These are phyloP conservation scores for Aspergillus nidulans DNA, from an alignment of 495 filamentous ascomycete species.

Conservation along the genomic window DNA sequence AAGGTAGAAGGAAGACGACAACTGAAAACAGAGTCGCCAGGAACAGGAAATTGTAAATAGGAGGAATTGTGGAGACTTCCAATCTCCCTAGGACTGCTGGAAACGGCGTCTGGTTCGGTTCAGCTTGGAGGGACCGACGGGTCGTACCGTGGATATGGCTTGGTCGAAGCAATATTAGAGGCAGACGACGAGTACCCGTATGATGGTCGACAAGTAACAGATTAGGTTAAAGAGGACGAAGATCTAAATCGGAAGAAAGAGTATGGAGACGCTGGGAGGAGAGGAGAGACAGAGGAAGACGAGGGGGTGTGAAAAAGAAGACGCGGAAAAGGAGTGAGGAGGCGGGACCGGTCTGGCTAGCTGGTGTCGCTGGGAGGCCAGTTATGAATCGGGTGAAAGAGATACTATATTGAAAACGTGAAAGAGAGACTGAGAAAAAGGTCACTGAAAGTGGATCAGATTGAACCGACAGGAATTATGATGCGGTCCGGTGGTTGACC, in stretches of 20 bases:
- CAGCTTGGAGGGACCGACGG: conserved; percentile 14
- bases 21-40: conserved; percentile 13
- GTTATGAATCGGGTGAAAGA: background rate
- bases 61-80: conserved; percentile 17
- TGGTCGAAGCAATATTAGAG: conserved; percentile 4
- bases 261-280: conserved; percentile 16
- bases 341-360: conserved; percentile 2
- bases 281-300: conserved; percentile 8
- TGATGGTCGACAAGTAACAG: background rate
- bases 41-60: conserved; percentile 42
- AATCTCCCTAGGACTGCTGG: conserved; percentile 6
- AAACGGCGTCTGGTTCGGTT: background rate
- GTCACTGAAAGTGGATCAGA: conserved; percentile 1
- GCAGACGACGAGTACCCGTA: background rate
- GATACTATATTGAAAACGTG: background rate
- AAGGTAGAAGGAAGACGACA: conserved; percentile 2
- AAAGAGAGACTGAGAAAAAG: conserved; percentile 2
- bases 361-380: background rate
- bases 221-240: background rate
- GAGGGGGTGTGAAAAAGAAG: conserved; percentile 8
- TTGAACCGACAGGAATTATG: background rate
- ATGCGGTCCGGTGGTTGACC: background rate
- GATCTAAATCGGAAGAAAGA: conserved; percentile 8
- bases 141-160: conserved; percentile 21
- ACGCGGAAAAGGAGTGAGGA: conserved; percentile 16